Base-by-base conservation (phyloP, 2,329 filamentous ascomycete species). In the Dothideomycetes sp. region DNA sequence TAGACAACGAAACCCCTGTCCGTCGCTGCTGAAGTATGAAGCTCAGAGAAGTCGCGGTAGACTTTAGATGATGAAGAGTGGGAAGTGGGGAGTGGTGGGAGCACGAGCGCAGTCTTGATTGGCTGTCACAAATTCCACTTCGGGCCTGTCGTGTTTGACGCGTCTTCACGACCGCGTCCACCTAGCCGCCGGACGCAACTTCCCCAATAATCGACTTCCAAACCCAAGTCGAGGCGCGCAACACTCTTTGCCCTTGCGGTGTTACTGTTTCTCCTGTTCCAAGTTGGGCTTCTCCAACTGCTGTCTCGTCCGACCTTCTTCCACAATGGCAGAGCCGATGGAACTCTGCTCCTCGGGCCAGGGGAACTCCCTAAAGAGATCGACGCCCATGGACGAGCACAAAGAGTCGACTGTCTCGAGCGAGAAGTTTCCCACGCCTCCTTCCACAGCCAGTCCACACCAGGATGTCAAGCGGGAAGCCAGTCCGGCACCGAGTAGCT, bases 401-500 rank as follows among this genome's bases (percentile, higher is more conserved):
- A 31, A 32, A 16, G 31, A 33, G 4, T 30, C 36, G 4, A 19
- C 34, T 5, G 36, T 35, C 17, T 40, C 38, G n/a, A 34, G 33
- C n/a, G 24, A 19, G 8, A 29, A 36, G 12, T 34, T 47, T 12
- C 45, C 42, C 3, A 47, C 45, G 24, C 45, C 45, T 3, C 45
- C 45, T n/a, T 22, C 40, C 7, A 47, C 38, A 4, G 36, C 45
- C 4, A 42, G 37, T 11, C 38, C 40, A 1, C 16, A 33, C 9
- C 34, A 43, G 36, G 34, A 41, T 17, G 37, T 34, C 10, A 33
- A 19, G 18, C 38, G 36, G 18, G 31, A 33, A 11, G 14, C 17
- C 5, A 49, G 15, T 11, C 57, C 57, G 14, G 52, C 56, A 15
- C 51, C 46, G 1, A 57, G 53, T 42, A 54, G 50, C 37, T 58